These are phyloP conservation scores for Clavulina sp. DNA, from an alignment of 768 basidiomycete species.

Conservation along the genomic window DNA sequence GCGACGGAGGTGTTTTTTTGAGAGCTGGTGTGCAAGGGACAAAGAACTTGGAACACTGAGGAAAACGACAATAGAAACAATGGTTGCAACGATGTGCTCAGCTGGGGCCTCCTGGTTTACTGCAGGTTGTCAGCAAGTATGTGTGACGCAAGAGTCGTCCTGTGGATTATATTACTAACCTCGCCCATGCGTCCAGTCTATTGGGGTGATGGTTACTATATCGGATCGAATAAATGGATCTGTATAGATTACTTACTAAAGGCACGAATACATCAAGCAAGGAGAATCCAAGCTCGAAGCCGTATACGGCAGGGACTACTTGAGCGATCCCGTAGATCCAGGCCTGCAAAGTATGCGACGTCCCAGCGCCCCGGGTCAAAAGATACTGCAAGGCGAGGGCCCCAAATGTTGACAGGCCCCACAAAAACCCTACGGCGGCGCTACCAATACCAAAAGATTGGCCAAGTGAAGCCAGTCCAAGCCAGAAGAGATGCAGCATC, in stretches of 20 bases:
- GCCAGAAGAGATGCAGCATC: conserved; percentile 36
- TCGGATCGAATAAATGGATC: background rate
- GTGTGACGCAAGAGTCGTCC: background rate
- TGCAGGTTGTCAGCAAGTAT: background rate
- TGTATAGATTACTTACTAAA: conserved; percentile 31
- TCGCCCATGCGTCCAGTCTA: conserved; percentile 71
- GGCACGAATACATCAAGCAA: conserved; percentile 83
- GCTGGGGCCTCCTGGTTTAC: conserved; percentile 46
- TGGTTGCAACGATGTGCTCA: conserved; percentile 73
- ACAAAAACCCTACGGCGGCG: conserved; percentile 54
- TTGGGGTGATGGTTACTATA: background rate
- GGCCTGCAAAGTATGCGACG: conserved; percentile 22
- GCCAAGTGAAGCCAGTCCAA: conserved; percentile 33
- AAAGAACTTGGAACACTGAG: conserved; percentile 40
- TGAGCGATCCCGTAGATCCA: conserved; percentile 48
- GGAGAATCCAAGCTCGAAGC: conserved; percentile 37
- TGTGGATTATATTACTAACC: conserved; percentile 11
- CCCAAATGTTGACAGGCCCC: conserved; percentile 36
- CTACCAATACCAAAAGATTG: conserved; percentile 59
- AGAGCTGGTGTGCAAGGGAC: conserved; percentile 63
- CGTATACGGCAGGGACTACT: conserved; percentile 35
- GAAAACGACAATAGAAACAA: conserved; percentile 41
- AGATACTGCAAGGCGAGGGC: conserved; percentile 43
- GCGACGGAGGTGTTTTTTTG: conserved; percentile 23
- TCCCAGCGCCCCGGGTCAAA: background rate